A percentile compares a stretch with the other conserved stretches of the same genome.
Conservation (phyloP, 2,329 filamentous ascomycete species). For the Remersonia thermophila region DNA sequence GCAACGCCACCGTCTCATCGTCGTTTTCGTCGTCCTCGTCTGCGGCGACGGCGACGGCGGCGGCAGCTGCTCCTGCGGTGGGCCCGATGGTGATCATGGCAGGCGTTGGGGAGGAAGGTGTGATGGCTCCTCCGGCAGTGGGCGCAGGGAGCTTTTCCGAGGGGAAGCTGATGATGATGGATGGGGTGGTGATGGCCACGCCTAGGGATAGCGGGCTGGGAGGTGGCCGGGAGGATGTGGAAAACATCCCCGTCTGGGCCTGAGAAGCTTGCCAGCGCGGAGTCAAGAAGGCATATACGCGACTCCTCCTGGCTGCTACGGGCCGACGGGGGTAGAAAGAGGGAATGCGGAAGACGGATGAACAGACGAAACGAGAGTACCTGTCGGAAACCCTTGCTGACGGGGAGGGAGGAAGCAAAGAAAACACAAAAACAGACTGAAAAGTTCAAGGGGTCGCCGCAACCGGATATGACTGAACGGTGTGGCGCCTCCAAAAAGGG, state of each 20-base stretch:
- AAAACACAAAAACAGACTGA: neutral
- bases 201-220: conserved; percentile 10
- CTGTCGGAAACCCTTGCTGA: neutral
- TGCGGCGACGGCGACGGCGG: neutral
- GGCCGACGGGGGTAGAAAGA: no score
- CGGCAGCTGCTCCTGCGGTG: neutral
- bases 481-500: no score
- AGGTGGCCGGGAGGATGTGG: conserved; percentile 4
- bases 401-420: neutral
- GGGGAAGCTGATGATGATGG: no score
- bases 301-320: neutral
- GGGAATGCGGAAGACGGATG: neutral
- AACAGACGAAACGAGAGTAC: neutral
- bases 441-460: neutral
- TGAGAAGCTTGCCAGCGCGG: neutral
- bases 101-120: no score
- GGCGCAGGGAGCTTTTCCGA: neutral
- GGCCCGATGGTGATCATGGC: no score
- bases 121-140: neutral
- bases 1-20: no score
- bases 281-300: neutral
- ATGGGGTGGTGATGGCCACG: neutral
- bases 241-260: conserved; percentile 9
- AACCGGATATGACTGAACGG: no score
- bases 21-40: no score